Evolutionary conservation across 352 stramenopile genomes (phyloP), one percentile per base, ranked within the genome.

Genomic region (Stephanocyclus meneghinianus): DNA sequence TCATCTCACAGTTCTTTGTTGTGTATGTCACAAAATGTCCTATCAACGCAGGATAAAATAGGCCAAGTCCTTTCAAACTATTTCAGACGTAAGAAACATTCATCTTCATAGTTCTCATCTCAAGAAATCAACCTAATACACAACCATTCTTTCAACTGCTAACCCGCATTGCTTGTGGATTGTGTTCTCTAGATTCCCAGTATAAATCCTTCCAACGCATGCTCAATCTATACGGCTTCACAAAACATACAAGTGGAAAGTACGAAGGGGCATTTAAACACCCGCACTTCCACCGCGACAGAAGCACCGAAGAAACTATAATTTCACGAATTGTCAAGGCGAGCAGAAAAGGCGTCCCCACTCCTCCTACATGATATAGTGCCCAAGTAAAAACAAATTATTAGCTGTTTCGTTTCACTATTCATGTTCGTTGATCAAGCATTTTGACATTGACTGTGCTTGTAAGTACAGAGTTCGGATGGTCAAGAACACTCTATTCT

Each of bases 231-330:
- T 63, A 63, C 21, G 55, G 55, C 3, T 63, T 63, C 30, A 21
- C 55, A 15, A 63, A 63, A 26, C 55, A 47, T 6, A n/a, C 11
- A 21, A 45, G 21, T 63, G 55, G 55, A 45, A 42, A 42, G 26
- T 63, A 63, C 40, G 55, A 63, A 45, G 55, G 55, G 8, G 55
- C 55, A 21, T 63, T 63, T n/a, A 42, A 63, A 42, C 55, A 63
- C 18, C 55, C 55, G 9, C 55, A 63, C 10, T 63, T 63, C n/a
- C 55, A 63, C 3, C 55, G 55, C 2, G 55, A 63, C 3, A 45
- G 1, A 7, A 63, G 55, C n/a, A 63, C 55, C 10, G 29, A 42
- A 15, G 55, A 63, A 16, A 47, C 55, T 0, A 63, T 63, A 29
- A 0, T 63, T 44, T 26, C 55, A 63, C 21, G 32, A 18, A 29